A percentile compares a stretch with the other conserved stretches of the same genome.
phyloP scores from a whole-genome alignment of 2,329 filamentous ascomycete genomes.

The Hirsutella rhossiliensis region DNA sequence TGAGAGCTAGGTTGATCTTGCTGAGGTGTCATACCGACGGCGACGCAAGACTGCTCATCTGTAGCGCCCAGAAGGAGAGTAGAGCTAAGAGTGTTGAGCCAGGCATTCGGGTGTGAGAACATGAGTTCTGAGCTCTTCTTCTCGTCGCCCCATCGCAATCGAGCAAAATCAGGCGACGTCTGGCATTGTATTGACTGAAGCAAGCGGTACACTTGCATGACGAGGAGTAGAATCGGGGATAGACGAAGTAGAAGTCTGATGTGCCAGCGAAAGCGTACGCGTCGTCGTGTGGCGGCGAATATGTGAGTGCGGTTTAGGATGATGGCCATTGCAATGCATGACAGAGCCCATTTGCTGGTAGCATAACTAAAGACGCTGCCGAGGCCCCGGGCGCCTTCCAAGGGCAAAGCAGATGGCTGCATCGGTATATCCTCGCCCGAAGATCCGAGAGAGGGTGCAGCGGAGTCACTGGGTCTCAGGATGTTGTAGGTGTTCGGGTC shows the following conservation, averaged over 20 bases:
- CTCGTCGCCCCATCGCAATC: conserved; percentile 57
- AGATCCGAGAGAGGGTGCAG: conserved; percentile 4
- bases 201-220: conserved; percentile 54
- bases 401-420: conserved; percentile 34
- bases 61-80: conserved; percentile 59
- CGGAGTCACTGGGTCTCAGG: conserved; percentile 12
- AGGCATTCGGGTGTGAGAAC: conserved; percentile 56
- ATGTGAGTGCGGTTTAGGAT: conserved; percentile 86
- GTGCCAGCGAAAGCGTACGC: conserved; percentile 64
- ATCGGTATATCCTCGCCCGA: conserved; percentile 6
- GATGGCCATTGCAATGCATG: conserved; percentile 76
- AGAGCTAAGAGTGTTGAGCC: conserved; percentile 63
- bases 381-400: conserved; percentile 55
- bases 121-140: conserved; percentile 54
- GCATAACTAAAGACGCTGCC: conserved; percentile 84
- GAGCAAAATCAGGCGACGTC: conserved; percentile 61
- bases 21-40: conserved; percentile 56
- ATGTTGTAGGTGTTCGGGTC: conserved; percentile 16
- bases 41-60: conserved; percentile 63
- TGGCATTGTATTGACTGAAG: conserved; percentile 87
- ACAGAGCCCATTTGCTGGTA: conserved; percentile 84
- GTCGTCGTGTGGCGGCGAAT: conserved; percentile 77
- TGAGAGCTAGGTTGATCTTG: conserved; percentile 36
- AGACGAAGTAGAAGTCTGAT: conserved; percentile 58
- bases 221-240: conserved; percentile 57